Percentiles rank a stretch among this genome's conserved stretches.
phyloP scores from a whole-genome alignment of 768 basidiomycete species.

The Tylopilus rubrobrunneus region DNA sequence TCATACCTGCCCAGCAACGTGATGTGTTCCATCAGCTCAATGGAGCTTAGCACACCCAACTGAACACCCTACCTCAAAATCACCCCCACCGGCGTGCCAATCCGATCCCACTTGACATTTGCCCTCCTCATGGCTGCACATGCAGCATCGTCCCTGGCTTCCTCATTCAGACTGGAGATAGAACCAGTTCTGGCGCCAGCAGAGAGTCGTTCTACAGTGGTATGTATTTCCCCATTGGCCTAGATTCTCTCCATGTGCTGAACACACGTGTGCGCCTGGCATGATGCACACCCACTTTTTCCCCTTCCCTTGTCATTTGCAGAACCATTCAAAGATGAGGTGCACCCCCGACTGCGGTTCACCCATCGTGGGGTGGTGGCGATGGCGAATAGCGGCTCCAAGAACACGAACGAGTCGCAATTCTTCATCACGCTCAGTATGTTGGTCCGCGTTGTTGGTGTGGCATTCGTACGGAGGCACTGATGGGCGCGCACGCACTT shows the following conservation, averaged over 20 bases:
- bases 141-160: constrained; percentile 82
- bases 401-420: constrained; percentile 90
- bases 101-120: background rate
- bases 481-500: background rate
- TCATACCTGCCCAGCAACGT: constrained; percentile 24
- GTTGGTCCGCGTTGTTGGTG: background rate
- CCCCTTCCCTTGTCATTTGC: background rate
- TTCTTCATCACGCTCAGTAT: constrained; percentile 91
- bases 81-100: constrained; percentile 7
- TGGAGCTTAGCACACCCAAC: constrained; percentile 29
- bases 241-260: background rate
- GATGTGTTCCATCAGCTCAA: constrained; percentile 28
- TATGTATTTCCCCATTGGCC: constrained; percentile 19
- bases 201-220: constrained; percentile 97
- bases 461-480: background rate
- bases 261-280: background rate
- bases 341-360: constrained; percentile 87
- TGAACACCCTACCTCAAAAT: constrained; percentile 3
- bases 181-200: constrained; percentile 83
- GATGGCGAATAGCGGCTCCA: constrained; percentile 89
- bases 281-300: too few relatives aligned
- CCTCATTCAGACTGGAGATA: constrained; percentile 93
- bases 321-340: constrained; percentile 95
- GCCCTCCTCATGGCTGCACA: too few relatives aligned
- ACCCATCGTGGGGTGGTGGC: constrained; percentile 87